Percentiles rank a stretch among this genome's conserved stretches.
Evolutionary conservation across 2,329 filamentous ascomycete species (phyloP).

Genomic region (Alternaria arborescens): DNA sequence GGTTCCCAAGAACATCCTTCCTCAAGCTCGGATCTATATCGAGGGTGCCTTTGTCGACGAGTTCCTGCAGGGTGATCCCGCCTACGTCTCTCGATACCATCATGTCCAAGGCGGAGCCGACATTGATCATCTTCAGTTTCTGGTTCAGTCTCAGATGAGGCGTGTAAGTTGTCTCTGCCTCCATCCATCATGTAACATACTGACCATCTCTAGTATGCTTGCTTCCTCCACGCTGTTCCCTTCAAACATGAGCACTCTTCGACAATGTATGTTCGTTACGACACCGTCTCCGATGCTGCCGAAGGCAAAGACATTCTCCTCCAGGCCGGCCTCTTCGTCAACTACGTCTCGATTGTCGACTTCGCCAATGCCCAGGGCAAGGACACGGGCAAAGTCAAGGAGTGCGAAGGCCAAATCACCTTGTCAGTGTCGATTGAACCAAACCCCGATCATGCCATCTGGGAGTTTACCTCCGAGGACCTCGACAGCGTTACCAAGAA

Average conservation of each 20-base stretch:
- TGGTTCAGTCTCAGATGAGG: conserved; percentile 41
- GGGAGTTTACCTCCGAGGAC: conserved; percentile 26
- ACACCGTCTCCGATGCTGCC: conserved; percentile 49
- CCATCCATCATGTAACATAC: conserved; percentile 11
- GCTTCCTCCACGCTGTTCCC: conserved; percentile 35
- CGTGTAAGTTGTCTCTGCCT: conserved; percentile 29
- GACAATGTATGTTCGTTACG: conserved; percentile 38
- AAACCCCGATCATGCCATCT: conserved; percentile 20
- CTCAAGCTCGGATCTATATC: conserved; percentile 22
- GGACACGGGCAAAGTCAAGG: conserved; percentile 33
- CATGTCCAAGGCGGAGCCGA: conserved; percentile 35
- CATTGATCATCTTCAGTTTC: conserved; percentile 34
- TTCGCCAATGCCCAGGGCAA: conserved; percentile 38
- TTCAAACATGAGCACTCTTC: conserved; percentile 22
- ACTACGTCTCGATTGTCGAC: conserved; percentile 34
- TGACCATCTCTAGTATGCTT: conserved; percentile 36
- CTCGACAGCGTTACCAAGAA: conserved; percentile 22
- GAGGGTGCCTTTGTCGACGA: conserved; percentile 39
- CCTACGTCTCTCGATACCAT: conserved; percentile 40
- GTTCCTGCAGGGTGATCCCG: conserved; percentile 24
- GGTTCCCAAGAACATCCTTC: conserved; percentile 22
- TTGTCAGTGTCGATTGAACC: conserved; percentile 28
- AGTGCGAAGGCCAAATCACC: conserved; percentile 46
- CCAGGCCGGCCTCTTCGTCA: conserved; percentile 29
- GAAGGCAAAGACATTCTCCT: conserved; percentile 37